phyloP scores from a whole-genome alignment of 768 basidiomycete genomes.

The Rickenella mellea region DNA sequence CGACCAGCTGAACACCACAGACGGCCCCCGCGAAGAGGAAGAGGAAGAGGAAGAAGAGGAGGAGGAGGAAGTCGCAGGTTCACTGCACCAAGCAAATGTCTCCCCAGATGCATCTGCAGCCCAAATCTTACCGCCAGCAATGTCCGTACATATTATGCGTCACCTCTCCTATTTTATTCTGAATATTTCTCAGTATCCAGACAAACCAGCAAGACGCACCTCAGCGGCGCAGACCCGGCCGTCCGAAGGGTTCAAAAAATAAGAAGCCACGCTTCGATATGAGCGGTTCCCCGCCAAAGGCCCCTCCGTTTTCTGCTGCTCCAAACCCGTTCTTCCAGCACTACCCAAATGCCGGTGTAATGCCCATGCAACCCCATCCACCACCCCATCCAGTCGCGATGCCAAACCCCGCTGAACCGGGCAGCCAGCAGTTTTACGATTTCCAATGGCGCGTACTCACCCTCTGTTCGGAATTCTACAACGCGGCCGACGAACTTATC shows the following conservation, averaged over 20 bases:
- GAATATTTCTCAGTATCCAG: not conserved
- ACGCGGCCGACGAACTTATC: conserved; percentile 75
- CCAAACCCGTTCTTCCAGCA: not conserved
- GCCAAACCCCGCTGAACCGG: conserved; percentile 33
- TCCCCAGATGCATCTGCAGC: conserved; percentile 23
- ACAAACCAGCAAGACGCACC: conserved; percentile 13
- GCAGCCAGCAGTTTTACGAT: conserved; percentile 75
- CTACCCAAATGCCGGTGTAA: conserved; percentile 31
- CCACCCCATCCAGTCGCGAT: conserved; percentile 30
- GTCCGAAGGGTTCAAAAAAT: conserved; percentile 75
- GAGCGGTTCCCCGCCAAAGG: conserved; percentile 19
- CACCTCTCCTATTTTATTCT: not conserved
- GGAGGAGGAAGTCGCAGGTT: conserved; percentile 69
- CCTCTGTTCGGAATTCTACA: conserved; percentile 79
- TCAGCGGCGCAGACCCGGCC: conserved; percentile 55
- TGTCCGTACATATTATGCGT: not conserved
- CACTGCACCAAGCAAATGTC: conserved; percentile 30
- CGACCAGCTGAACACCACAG: conserved; percentile 18
- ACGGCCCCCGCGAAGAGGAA: conserved; percentile 28
- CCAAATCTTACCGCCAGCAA: not conserved
- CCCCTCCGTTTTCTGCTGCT: conserved; percentile 17
- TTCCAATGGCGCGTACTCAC: conserved; percentile 82
- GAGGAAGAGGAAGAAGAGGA: conserved; percentile 54
- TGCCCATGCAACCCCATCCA: conserved; percentile 1
- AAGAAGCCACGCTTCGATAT: conserved; percentile 34